These are phyloP conservation scores for Astrocystis sublimbata DNA, from an alignment of 495 filamentous ascomycete species.

Conservation along the genomic window DNA sequence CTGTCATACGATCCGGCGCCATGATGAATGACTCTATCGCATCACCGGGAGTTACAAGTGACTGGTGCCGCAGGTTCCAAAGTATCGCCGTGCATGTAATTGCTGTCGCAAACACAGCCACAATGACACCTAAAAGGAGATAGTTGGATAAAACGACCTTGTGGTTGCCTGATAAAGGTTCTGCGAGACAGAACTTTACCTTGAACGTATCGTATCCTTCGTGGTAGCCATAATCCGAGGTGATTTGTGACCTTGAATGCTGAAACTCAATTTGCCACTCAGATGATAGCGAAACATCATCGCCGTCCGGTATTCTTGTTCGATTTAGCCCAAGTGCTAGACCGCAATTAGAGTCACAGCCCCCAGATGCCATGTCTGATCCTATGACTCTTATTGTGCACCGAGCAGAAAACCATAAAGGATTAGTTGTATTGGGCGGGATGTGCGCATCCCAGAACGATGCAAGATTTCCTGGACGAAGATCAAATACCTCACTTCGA, in stretches of 20 bases:
- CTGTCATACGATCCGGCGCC: conserved; percentile 11
- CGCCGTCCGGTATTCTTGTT: too few relatives aligned
- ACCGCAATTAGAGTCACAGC: background rate
- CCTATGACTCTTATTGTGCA: too few relatives aligned
- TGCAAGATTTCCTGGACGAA: background rate
- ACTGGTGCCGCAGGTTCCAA: conserved; percentile 1
- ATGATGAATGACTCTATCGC: conserved; percentile 22
- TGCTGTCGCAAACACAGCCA: conserved; percentile 10
- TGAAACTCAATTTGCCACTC: too few relatives aligned
- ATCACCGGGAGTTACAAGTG: conserved; percentile 20
- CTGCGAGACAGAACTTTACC: background rate
- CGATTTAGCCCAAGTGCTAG: background rate
- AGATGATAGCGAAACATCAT: too few relatives aligned
- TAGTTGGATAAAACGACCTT: conserved; percentile 15
- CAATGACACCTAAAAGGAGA: conserved; percentile 2
- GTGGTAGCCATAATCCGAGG: too few relatives aligned
- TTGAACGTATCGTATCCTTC: background rate
- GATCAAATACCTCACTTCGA: conserved; percentile 9
- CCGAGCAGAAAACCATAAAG: conserved; percentile 24
- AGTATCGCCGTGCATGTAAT: too few relatives aligned
- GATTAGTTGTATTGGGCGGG: conserved; percentile 6
- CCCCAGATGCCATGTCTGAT: background rate
- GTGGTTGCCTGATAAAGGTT: conserved; percentile 1
- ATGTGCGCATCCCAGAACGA: conserved; percentile 7
- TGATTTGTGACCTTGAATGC: too few relatives aligned